A percentile compares a stretch with the other conserved stretches of the same genome.
phyloP scores from a whole-genome alignment of 106 monocot species.

The Platanthera zijinensis region DNA sequence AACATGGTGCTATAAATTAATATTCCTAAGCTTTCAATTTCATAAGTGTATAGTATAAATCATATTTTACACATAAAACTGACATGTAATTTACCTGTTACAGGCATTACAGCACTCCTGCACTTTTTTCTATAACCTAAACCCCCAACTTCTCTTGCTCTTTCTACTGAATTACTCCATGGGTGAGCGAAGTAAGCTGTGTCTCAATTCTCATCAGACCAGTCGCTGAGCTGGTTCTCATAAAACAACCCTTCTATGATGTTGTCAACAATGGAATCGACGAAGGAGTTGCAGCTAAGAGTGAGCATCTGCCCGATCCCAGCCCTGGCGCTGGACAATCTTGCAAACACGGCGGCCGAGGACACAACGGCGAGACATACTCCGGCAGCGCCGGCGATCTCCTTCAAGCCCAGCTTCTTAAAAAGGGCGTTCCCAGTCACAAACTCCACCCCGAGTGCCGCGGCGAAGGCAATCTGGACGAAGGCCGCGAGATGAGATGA shows the following conservation, averaged over 20 bases:
- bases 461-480: constrained; percentile 64
- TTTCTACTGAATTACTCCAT: background rate
- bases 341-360: constrained; percentile 62
- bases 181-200: background rate
- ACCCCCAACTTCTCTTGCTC: background rate
- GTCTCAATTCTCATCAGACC: constrained; percentile 58
- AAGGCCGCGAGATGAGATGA: background rate
- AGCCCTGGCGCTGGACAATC: constrained; percentile 49
- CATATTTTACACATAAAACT: background rate
- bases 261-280: constrained; percentile 86
- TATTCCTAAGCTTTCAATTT: background rate
- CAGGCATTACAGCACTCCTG: background rate
- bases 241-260: constrained; percentile 81
- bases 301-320: constrained; percentile 60
- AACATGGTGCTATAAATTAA: background rate
- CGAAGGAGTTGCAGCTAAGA: constrained; percentile 72
- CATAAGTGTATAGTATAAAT: background rate
- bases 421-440: constrained; percentile 83
- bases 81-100: background rate
- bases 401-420: constrained; percentile 70
- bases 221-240: constrained; percentile 52
- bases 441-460: constrained; percentile 50
- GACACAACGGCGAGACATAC: constrained; percentile 55
- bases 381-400: constrained; percentile 65
- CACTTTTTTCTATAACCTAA: background rate